phyloP scores from a whole-genome alignment of 140 eudicot genomes.

The Anethum foeniculum region DNA sequence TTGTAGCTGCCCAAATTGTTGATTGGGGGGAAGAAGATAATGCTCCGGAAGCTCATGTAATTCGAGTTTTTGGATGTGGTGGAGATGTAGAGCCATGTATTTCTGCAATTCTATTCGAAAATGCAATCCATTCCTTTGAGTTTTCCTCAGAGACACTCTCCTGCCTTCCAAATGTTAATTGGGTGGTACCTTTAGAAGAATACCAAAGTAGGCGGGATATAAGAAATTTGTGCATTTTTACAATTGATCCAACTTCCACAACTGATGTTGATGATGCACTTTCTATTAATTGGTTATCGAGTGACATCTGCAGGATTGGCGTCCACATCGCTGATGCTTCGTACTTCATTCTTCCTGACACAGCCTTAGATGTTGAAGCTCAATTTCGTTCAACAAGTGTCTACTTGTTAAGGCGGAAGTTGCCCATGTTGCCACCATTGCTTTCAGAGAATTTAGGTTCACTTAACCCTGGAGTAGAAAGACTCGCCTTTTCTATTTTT shows the following conservation, averaged over 20 bases:
- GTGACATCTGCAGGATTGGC: slow-evolving; percentile 60
- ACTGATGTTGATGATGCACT: slow-evolving; percentile 90
- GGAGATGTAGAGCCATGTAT: slow-evolving; percentile 62
- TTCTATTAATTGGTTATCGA: slow-evolving; percentile 53
- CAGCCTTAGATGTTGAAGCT: slow-evolving; percentile 75
- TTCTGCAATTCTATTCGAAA: slow-evolving; percentile 77
- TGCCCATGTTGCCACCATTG: slow-evolving; percentile 74
- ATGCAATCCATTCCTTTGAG: slow-evolving; percentile 42
- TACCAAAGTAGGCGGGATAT: slow-evolving; percentile 51
- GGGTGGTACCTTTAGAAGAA: slow-evolving; percentile 63
- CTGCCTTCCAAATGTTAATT: slow-evolving; percentile 49
- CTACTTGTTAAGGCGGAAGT: slow-evolving; percentile 44
- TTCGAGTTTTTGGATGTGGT: slow-evolving; percentile 61
- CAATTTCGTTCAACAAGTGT: slow-evolving; percentile 68
- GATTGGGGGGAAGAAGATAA: slow-evolving; percentile 67
- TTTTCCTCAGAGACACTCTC: slow-evolving; percentile 57
- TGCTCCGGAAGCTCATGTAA: slow-evolving; percentile 50
- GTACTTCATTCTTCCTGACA: slow-evolving; percentile 62
- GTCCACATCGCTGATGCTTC: slow-evolving; percentile 95
- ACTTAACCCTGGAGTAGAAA: slow-evolving; percentile 79
- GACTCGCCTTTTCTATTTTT: slow-evolving; percentile 78
- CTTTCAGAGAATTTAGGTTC: slow-evolving; percentile 70
- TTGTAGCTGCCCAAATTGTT: slow-evolving; percentile 57
- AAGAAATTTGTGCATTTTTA: slow-evolving; percentile 63
- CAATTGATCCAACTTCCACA: slow-evolving; percentile 79